phyloP scores from a whole-genome alignment of 192 early-diverging fungal genomes.

The Podila clonocystis region DNA sequence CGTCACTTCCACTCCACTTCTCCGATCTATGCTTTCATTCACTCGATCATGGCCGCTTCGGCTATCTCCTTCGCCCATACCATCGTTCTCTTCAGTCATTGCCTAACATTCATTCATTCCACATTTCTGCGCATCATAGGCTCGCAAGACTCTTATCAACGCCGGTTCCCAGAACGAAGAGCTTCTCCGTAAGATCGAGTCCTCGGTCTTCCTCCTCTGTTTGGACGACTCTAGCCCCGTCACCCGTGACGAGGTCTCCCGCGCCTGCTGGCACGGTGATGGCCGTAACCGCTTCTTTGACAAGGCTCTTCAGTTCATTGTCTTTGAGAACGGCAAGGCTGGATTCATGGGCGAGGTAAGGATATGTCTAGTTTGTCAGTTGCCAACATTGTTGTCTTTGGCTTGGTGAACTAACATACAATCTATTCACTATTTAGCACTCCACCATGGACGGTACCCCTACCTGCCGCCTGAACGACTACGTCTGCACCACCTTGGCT shows the following conservation, averaged over 20 bases:
- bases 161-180: conserved; percentile 76
- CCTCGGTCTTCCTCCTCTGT: conserved; percentile 87
- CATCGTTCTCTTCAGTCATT: not conserved
- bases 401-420: not conserved
- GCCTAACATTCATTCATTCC: not conserved
- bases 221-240: conserved; percentile 89
- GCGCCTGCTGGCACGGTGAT: conserved; percentile 95
- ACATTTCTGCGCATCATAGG: conserved; percentile 22
- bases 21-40: conserved; percentile 14
- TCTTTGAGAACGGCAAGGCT: conserved; percentile 97
- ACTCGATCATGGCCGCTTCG: not conserved
- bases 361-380: too few species aligned
- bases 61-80: not conserved
- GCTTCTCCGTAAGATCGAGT: conserved; percentile 85
- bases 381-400: not conserved
- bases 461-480: conserved; percentile 90
- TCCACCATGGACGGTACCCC: conserved; percentile 96
- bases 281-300: conserved; percentile 98
- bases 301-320: conserved; percentile 96
- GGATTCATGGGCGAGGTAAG: conserved; percentile 90
- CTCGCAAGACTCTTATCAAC: conserved; percentile 72
- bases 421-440: conserved; percentile 55
- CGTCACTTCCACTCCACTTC: not conserved
- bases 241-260: conserved; percentile 88
- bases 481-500: conserved; percentile 66